phyloP scores from a whole-genome alignment of 345 rosid genomes.

The Moricandia arvensis region DNA sequence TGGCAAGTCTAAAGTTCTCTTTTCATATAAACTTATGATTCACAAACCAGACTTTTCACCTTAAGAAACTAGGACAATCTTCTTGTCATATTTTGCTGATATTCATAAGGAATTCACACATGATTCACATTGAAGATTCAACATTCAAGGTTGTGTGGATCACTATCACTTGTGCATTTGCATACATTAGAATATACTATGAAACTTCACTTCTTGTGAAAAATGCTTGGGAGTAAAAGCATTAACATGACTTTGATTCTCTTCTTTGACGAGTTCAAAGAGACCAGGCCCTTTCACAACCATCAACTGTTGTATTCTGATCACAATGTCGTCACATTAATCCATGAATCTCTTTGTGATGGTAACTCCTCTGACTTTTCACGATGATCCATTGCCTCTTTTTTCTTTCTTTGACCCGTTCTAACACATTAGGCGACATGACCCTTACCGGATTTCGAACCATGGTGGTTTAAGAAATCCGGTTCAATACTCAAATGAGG shows the following conservation, averaged over 20 bases:
- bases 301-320: constrained; percentile 37
- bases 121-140: neutral
- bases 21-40: neutral
- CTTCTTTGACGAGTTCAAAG: constrained; percentile 54
- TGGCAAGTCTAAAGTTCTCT: neutral
- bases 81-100: neutral
- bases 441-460: neutral
- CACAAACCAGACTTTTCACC: neutral
- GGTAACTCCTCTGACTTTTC: constrained; percentile 34
- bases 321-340: constrained; percentile 46
- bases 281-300: constrained; percentile 45
- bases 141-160: too few relatives aligned
- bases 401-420: constrained; percentile 51
- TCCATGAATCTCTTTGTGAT: constrained; percentile 51
- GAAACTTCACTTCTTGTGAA: constrained; percentile 35
- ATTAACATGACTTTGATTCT: constrained; percentile 48
- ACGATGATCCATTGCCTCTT: constrained; percentile 39
- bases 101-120: neutral
- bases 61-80: neutral
- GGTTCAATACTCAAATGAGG: too few relatives aligned
- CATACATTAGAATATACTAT: neutral
- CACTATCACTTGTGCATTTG: neutral
- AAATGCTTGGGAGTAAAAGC: constrained; percentile 37
- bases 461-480: neutral
- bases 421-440: constrained; percentile 33